Percentiles rank a stretch among this genome's conserved stretches.
Evolutionary conservation across 2,329 filamentous ascomycete species (phyloP).

Genomic region (Diaporthe vexans): DNA sequence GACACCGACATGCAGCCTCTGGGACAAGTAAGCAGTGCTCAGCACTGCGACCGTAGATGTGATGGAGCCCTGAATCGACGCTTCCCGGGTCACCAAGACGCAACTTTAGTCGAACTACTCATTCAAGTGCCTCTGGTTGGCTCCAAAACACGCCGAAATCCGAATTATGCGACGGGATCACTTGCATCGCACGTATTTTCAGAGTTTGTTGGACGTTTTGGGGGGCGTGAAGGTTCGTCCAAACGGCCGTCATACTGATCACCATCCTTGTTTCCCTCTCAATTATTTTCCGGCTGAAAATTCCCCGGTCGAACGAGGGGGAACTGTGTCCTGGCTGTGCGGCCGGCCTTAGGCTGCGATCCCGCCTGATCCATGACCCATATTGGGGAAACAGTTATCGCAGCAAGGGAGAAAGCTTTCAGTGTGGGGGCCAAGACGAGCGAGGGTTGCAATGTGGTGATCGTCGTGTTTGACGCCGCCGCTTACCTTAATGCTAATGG

Average conservation of each 20-base stretch:
- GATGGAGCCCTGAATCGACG: background rate
- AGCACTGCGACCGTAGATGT: background rate
- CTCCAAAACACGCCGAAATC: background rate
- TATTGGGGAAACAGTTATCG: background rate
- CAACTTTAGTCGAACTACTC: background rate
- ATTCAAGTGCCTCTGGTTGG: background rate
- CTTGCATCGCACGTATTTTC: background rate
- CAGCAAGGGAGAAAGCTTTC: background rate
- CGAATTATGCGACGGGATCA: background rate
- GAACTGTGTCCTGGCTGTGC: background rate
- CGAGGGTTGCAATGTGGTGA: background rate
- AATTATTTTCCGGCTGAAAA: background rate
- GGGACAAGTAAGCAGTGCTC: background rate
- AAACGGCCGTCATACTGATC: background rate
- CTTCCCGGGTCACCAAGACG: background rate
- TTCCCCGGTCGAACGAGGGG: background rate
- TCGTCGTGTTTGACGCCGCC: slow-evolving; percentile 4
- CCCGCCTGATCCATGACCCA: background rate
- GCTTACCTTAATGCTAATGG: slow-evolving; percentile 22
- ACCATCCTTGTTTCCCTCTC: background rate
- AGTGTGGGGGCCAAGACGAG: background rate
- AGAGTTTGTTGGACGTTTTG: background rate
- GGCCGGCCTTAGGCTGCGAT: background rate
- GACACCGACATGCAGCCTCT: slow-evolving; percentile 5
- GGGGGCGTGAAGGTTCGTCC: background rate